phyloP scores from a whole-genome alignment of 345 rosid species.

The Hibiscus tridactylites region DNA sequence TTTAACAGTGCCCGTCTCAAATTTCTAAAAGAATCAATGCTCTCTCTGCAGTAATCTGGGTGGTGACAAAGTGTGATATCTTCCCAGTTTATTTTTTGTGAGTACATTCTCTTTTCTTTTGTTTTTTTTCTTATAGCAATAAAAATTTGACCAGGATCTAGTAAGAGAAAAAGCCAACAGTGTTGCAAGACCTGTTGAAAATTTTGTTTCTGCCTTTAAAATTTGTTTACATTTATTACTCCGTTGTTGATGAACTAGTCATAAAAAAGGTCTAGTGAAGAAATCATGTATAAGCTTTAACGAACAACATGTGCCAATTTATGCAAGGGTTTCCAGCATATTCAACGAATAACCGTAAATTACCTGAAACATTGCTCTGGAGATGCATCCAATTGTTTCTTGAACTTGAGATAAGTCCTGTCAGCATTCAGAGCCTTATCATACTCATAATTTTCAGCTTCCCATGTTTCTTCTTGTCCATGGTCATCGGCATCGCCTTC shows the following conservation, averaged over 20 bases:
- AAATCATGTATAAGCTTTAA: neutral
- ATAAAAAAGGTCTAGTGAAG: neutral
- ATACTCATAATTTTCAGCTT: slow-evolving; percentile 65
- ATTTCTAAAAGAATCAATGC: too few species aligned
- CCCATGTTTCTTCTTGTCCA: slow-evolving; percentile 57
- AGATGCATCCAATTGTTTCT: slow-evolving; percentile 64
- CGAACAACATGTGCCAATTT: neutral
- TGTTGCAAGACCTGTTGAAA: neutral
- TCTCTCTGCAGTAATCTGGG: too few species aligned
- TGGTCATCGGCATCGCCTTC: slow-evolving; percentile 25
- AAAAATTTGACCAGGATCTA: neutral
- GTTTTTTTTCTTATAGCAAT: too few species aligned
- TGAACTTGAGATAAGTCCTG: slow-evolving; percentile 81
- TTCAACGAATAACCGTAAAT: neutral
- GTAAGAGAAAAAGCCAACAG: neutral
- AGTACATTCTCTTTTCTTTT: neutral
- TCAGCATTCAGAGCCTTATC: slow-evolving; percentile 77
- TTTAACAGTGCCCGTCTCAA: too few species aligned
- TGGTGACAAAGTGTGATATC: neutral
- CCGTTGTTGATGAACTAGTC: neutral
- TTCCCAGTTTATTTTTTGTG: neutral
- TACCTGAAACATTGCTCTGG: slow-evolving; percentile 94
- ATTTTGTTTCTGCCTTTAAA: too few species aligned
- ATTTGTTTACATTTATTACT: neutral
- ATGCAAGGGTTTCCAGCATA: neutral